Percentiles rank a stretch among this genome's conserved stretches.
Conservation (phyloP, 2,329 filamentous ascomycete genomes). For the Colletotrichum sp. region DNA sequence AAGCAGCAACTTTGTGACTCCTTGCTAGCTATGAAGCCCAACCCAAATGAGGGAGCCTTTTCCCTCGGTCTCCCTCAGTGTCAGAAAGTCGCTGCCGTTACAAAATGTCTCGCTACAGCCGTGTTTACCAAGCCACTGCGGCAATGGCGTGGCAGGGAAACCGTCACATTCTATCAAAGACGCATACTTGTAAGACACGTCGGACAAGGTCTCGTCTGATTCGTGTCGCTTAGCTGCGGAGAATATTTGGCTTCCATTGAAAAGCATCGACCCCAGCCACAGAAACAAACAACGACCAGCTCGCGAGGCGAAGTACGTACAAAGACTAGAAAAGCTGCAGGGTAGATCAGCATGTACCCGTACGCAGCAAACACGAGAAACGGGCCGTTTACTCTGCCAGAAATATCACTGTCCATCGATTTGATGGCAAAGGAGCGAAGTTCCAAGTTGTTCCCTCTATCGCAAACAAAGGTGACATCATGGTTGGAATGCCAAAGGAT, state of each 20-base stretch:
- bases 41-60: not conserved
- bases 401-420: not conserved
- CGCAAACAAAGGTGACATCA: not conserved
- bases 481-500: not conserved
- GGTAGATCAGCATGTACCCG: not conserved
- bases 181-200: not conserved
- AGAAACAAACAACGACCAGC: not conserved
- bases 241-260: not conserved
- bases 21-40: not conserved
- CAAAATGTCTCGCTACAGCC: not conserved
- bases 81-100: not conserved
- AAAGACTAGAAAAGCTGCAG: not conserved
- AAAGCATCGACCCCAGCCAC: not conserved
- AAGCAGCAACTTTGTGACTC: not conserved
- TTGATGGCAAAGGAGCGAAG: not conserved
- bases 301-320: not conserved
- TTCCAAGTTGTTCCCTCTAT: not conserved
- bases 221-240: not conserved
- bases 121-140: not conserved
- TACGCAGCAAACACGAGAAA: not conserved
- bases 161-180: not conserved
- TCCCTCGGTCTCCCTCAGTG: not conserved
- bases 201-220: not conserved
- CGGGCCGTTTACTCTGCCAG: not conserved
- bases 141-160: not conserved